Conservation (phyloP, 1,139 yeast species). For the Suhomyces kunorum region DNA sequence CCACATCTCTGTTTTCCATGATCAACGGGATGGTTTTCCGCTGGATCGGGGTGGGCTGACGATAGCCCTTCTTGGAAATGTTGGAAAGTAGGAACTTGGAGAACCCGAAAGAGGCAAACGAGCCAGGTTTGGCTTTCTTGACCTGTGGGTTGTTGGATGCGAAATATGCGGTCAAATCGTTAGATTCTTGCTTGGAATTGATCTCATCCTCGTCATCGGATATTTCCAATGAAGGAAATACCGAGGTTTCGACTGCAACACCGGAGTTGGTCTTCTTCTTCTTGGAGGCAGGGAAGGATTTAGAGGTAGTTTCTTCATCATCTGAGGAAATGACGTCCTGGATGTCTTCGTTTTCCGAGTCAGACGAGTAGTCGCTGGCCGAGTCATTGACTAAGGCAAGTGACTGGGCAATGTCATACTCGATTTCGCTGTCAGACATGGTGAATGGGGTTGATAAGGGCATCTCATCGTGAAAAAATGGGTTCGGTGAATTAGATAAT, state of each 20-base stretch:
- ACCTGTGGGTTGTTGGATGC: constrained; percentile 45
- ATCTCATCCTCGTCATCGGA: constrained; percentile 60
- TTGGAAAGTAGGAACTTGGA: constrained; percentile 70
- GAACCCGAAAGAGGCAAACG: constrained; percentile 88
- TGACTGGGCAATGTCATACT: constrained; percentile 65
- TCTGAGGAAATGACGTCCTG: constrained; percentile 62
- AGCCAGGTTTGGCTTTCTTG: constrained; percentile 73
- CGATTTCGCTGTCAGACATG: constrained; percentile 53
- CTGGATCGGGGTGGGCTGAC: constrained; percentile 97
- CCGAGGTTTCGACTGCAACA: constrained; percentile 6
- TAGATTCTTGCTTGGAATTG: constrained; percentile 24
- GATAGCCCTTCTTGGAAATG: constrained; percentile 82
- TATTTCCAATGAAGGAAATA: constrained; percentile 68
- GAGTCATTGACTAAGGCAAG: constrained; percentile 53
- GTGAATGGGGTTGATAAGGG: constrained; percentile 7
- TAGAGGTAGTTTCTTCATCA: constrained; percentile 43
- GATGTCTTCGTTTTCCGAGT: constrained; percentile 35
- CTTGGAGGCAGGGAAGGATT: constrained; percentile 20
- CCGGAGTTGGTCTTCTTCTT: constrained; percentile 21
- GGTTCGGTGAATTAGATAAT: background rate
- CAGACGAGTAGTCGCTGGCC: constrained; percentile 39
- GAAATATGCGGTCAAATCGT: constrained; percentile 45
- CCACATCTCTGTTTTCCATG: constrained; percentile 87
- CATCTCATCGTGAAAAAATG: constrained; percentile 10
- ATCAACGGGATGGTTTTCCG: constrained; percentile 91